A percentile compares a stretch with the other conserved stretches of the same genome.
phyloP scores from a whole-genome alignment of 2,329 filamentous ascomycete genomes.

The Trichoderma sp. region DNA sequence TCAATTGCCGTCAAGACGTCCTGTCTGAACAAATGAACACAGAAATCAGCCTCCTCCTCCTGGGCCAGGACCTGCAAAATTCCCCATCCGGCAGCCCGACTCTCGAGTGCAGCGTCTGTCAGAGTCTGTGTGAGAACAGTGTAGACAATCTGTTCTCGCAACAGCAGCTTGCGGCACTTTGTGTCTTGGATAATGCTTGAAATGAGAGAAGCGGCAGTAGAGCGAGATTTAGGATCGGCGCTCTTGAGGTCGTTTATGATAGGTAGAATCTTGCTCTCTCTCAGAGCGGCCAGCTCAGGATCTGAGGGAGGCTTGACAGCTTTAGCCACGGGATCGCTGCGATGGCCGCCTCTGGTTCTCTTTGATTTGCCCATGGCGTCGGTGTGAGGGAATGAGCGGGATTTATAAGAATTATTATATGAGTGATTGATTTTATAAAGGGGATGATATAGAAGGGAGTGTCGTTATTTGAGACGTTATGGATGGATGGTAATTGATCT shows the following conservation, averaged over 20 bases:
- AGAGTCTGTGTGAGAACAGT: conserved; percentile 63
- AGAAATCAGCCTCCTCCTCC: conserved; percentile 66
- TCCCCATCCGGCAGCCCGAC: conserved; percentile 65
- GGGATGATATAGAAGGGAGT: neutral
- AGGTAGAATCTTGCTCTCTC: conserved; percentile 62
- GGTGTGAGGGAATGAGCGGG: neutral
- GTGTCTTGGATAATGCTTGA: conserved; percentile 61
- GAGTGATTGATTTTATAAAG: neutral
- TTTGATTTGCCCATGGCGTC: conserved; percentile 58
- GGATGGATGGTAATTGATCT: neutral
- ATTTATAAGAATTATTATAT: neutral
- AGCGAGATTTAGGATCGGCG: conserved; percentile 57
- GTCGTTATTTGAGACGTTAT: neutral
- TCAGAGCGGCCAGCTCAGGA: conserved; percentile 61
- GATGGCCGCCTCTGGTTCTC: conserved; percentile 50
- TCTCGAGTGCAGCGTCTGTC: conserved; percentile 61
- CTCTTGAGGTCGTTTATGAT: conserved; percentile 60
- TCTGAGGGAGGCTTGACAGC: conserved; percentile 60
- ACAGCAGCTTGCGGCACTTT: conserved; percentile 61
- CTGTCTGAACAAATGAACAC: conserved; percentile 61
- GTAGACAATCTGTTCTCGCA: conserved; percentile 65
- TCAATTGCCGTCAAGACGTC: conserved; percentile 61
- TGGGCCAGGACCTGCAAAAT: conserved; percentile 60
- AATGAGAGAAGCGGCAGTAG: conserved; percentile 58
- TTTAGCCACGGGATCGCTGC: conserved; percentile 57